Evolutionary conservation across 164 flowering plant genomes (phyloP).

Genomic region (Cinnamomum micranthum): DNA sequence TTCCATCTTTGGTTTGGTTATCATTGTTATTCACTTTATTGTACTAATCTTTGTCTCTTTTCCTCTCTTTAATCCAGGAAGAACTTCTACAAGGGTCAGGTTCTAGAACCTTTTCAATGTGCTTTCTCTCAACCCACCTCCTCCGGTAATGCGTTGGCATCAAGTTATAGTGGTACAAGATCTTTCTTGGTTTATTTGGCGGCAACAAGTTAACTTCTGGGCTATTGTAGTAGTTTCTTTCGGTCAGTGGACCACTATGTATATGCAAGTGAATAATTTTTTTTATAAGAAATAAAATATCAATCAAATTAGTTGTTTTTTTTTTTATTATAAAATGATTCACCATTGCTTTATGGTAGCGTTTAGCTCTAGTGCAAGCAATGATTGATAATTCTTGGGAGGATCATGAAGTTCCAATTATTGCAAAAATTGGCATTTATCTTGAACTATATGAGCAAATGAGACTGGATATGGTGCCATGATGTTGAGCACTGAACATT

Average conservation of each 20-base stretch:
- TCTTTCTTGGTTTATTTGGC: slow-evolving; percentile 56
- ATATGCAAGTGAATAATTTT: not conserved
- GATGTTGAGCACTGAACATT: no score
- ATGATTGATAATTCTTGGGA: not conserved
- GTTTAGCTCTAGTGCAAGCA: not conserved
- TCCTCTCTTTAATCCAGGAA: slow-evolving; percentile 41
- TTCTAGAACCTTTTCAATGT: slow-evolving; percentile 47
- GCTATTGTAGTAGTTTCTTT: not conserved
- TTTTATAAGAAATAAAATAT: not conserved
- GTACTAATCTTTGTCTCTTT: not conserved
- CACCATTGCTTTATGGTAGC: not conserved
- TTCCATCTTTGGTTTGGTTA: not conserved
- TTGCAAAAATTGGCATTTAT: not conserved
- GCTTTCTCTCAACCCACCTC: slow-evolving; percentile 83
- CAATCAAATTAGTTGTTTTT: no score
- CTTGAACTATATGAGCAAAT: not conserved
- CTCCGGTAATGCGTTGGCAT: slow-evolving; percentile 65
- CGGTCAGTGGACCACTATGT: not conserved
- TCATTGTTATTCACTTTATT: not conserved
- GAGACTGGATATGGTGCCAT: no score
- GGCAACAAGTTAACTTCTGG: not conserved
- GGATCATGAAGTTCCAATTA: no score
- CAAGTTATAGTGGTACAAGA: slow-evolving; percentile 35
- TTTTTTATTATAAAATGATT: not conserved
- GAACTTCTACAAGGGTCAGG: slow-evolving; percentile 47